Evolutionary conservation across 2,329 filamentous ascomycete species (phyloP).

Genomic region (Xylaria sp.): DNA sequence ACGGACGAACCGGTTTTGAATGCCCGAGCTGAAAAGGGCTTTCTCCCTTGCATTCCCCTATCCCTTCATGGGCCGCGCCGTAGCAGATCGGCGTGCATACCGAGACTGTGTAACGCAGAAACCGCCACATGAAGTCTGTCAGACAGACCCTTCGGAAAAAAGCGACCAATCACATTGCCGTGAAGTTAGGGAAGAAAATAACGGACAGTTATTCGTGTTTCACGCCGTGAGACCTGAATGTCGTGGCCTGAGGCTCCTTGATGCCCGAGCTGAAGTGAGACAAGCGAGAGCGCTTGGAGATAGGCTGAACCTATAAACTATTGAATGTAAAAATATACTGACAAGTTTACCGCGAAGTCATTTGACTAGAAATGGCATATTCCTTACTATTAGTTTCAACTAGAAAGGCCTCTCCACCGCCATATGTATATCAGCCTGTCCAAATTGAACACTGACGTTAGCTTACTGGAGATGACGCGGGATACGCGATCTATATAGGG

Average conservation of each 20-base stretch:
- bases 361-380: no score
- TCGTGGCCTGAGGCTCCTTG: constrained; percentile 18
- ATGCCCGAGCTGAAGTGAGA: background rate
- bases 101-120: constrained; percentile 18
- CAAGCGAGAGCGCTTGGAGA: no score
- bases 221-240: constrained; percentile 17
- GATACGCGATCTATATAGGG: no score
- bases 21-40: constrained; percentile 21
- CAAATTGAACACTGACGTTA: no score
- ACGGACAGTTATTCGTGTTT: constrained; percentile 24
- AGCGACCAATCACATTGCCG: constrained; percentile 22
- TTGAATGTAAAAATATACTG: no score
- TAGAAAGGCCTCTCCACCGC: no score
- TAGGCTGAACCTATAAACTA: no score
- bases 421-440: no score
- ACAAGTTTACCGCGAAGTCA: no score
- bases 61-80: constrained; percentile 21
- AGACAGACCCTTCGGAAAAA: constrained; percentile 22
- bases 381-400: no score
- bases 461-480: no score
- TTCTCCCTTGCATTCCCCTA: constrained; percentile 23
- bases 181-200: constrained; percentile 13
- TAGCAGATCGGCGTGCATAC: constrained; percentile 5
- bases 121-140: constrained; percentile 18
- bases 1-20: constrained; percentile 18